Conservation (phyloP, 2,329 filamentous ascomycete genomes). For the Penicillium vulpinum region DNA sequence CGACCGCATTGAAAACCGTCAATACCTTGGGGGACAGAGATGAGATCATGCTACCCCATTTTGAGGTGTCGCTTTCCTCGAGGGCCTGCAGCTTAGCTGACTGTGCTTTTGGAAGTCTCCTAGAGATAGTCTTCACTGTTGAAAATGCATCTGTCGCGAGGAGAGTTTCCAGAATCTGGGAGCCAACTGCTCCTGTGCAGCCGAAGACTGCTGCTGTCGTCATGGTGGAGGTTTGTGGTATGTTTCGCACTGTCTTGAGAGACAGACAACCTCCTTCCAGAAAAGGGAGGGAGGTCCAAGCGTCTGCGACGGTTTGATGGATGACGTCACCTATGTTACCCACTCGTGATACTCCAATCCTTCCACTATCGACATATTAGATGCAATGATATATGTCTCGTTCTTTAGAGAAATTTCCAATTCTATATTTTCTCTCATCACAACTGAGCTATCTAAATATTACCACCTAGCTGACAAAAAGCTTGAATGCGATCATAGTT, state of each 20-base stretch:
- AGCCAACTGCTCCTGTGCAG: slow-evolving; percentile 34
- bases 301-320: not conserved
- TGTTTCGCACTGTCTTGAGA: not conserved
- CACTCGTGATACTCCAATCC: no score
- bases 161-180: slow-evolving; percentile 33
- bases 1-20: slow-evolving; percentile 35
- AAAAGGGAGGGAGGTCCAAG: not conserved
- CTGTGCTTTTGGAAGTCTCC: slow-evolving; percentile 23
- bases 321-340: not conserved
- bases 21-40: slow-evolving; percentile 27
- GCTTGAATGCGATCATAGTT: no score
- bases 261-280: not conserved
- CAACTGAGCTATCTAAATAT: no score
- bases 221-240: slow-evolving; percentile 25
- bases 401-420: no score
- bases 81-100: slow-evolving; percentile 31
- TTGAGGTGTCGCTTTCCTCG: slow-evolving; percentile 31
- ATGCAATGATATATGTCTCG: no score
- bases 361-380: no score
- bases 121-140: slow-evolving; percentile 31
- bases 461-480: no score
- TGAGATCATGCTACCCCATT: slow-evolving; percentile 31
- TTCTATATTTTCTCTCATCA: no score
- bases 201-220: slow-evolving; percentile 33
- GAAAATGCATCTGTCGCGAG: slow-evolving; percentile 25